phyloP scores from a whole-genome alignment of 1,139 yeast species.

The Hyphopichia khmerensis region DNA sequence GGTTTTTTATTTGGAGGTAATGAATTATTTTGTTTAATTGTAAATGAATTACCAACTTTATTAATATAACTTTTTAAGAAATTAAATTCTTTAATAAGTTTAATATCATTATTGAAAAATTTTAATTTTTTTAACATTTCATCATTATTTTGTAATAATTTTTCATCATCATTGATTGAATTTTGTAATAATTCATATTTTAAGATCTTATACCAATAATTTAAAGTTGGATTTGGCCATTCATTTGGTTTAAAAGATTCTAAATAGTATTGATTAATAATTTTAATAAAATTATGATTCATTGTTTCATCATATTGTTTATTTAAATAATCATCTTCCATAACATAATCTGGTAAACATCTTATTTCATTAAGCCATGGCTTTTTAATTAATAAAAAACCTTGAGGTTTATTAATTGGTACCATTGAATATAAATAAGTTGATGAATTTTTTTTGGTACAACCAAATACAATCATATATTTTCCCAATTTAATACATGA shows the following conservation, averaged over 20 bases:
- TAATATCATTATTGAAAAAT: constrained; percentile 13
- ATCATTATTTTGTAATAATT: constrained; percentile 16
- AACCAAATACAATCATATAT: constrained; percentile 75
- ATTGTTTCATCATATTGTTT: constrained; percentile 5
- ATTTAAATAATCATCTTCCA: constrained; percentile 4
- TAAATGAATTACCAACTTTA: constrained; percentile 15
- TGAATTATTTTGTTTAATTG: constrained; percentile 2
- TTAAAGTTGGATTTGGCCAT: constrained; percentile 65
- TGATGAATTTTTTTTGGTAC: constrained; percentile 49
- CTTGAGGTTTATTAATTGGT: constrained; percentile 59
- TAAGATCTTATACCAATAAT: constrained; percentile 62
- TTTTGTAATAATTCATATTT: constrained; percentile 69
- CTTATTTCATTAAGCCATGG: constrained; percentile 70
- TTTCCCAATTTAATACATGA: constrained; percentile 52
- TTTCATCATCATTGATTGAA: constrained; percentile 39
- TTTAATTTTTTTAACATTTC: constrained; percentile 17
- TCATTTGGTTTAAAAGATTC: constrained; percentile 52
- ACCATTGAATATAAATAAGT: constrained; percentile 63
- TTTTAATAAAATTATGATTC: constrained; percentile 7
- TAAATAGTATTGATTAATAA: constrained; percentile 14
- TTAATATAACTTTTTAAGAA: constrained; percentile 14
- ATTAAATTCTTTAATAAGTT: not conserved
- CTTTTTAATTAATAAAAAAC: constrained; percentile 56
- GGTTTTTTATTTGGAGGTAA: constrained; percentile 15
- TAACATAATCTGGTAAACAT: constrained; percentile 35